Percentiles rank a stretch among this genome's conserved stretches.
These are phyloP conservation scores for Polyporus tsugae DNA, from an alignment of 1,284 basidiomycete genomes.

Conservation along the genomic window DNA sequence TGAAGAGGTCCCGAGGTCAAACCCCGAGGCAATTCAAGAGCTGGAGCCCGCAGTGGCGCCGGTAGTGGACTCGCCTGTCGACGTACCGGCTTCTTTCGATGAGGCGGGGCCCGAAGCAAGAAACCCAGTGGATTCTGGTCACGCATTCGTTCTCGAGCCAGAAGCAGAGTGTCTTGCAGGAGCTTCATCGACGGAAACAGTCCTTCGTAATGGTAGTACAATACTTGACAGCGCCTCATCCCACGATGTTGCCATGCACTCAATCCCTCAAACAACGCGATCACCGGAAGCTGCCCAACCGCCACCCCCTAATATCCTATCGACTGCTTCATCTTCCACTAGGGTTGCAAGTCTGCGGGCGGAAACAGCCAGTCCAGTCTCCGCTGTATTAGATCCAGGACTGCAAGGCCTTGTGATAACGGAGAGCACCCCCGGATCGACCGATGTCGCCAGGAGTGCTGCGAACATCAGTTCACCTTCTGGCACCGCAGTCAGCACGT, in stretches of 20 bases:
- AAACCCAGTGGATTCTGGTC: not conserved
- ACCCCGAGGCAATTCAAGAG: not conserved
- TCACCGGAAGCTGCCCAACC: not conserved
- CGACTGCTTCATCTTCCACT: not conserved
- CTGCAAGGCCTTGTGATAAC: conserved; percentile 24
- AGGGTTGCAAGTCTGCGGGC: not conserved
- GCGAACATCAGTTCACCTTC: not conserved
- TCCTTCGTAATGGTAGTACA: not conserved
- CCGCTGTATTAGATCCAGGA: conserved; percentile 16
- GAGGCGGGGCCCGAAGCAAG: not conserved
- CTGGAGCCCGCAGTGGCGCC: not conserved
- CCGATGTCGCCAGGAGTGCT: not conserved
- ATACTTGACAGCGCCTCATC: not conserved
- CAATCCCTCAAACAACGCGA: not conserved
- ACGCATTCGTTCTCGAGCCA: not conserved
- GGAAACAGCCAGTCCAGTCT: conserved; percentile 27
- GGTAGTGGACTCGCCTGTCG: not conserved
- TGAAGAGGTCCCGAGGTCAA: not conserved
- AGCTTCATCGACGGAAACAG: not conserved
- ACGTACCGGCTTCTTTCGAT: not conserved
- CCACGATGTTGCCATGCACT: not conserved
- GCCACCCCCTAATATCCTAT: not conserved
- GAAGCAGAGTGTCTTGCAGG: not conserved
- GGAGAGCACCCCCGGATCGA: not conserved
- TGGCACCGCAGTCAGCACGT: too few relatives aligned